Base-by-base conservation (phyloP, 345 rosid genomes). In the Eucalyptus camaldulensis region DNA sequence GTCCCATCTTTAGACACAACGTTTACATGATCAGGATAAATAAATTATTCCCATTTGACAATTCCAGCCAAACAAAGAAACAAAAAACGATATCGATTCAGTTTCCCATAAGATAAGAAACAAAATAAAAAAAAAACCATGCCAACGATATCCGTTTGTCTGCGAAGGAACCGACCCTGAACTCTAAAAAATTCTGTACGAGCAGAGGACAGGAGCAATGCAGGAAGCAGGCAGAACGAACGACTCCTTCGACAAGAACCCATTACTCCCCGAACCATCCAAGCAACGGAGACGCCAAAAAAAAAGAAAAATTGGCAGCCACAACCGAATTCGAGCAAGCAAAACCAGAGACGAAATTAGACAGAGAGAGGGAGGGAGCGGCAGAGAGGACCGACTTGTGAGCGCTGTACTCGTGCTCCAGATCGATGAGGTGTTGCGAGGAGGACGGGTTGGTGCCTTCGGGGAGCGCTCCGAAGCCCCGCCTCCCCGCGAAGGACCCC, bases 371-470 rank as follows among this genome's bases (percentile, higher is more conserved):
- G 19, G 37, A 44, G 24, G 5, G 11, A 27, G 27, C 47, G 6
- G 37, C 49, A 87, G 10, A 88, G 89, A 87, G 85, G 80, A 47
- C 95, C 45, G 88, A 97, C 99, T 97, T 97, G 94, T 97, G 99
- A 90, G 99, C 99, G 88, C 99, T 96, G 94, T 91, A 92, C 87
- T 96, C 95, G 69, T 92, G 90, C 91, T 97, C 99, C 90, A 97
- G 88, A 90, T 92, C 89, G 90, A 97, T 96, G 90, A 97, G 95
- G 21, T 92, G 91, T 31, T 93, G 92, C 89, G 99, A 97, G 90
- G 97, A 92, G 49, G 86, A 50, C 17, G 86, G n/a, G 37, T 47
- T 88, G 85, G 49, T 88, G 58, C 56, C 89, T 88, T 67, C 81
- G 8, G 89, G 85, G 0, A 69, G 43, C 8, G 60, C 85, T 2